Percentiles rank a stretch among this genome's conserved stretches.
Evolutionary conservation across 2,329 filamentous ascomycete species (phyloP).

Genomic region (Beauveria sp.): DNA sequence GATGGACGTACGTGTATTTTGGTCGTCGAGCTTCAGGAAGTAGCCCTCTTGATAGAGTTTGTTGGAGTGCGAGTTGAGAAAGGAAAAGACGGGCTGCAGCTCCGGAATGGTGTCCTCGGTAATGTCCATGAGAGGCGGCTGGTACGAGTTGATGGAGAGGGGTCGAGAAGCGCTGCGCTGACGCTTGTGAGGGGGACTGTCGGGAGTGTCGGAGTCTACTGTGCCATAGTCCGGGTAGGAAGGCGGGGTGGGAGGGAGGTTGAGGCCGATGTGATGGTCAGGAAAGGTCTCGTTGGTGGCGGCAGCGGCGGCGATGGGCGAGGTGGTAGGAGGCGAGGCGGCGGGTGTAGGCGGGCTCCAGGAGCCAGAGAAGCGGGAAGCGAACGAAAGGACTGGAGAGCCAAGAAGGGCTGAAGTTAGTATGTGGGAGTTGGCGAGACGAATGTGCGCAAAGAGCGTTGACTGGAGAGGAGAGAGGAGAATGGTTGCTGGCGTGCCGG

Average conservation of each 20-base stretch:
- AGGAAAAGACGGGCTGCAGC: slow-evolving; percentile 87
- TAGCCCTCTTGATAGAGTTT: slow-evolving; percentile 98
- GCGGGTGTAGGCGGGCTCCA: slow-evolving; percentile 36
- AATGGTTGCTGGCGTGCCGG: background rate
- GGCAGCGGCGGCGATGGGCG: slow-evolving; percentile 32
- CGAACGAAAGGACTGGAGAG: slow-evolving; percentile 72
- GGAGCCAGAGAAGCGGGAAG: slow-evolving; percentile 63
- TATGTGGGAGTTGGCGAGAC: background rate
- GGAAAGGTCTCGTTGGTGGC: slow-evolving; percentile 30
- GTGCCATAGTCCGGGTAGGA: slow-evolving; percentile 21
- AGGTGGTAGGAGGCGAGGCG: slow-evolving; percentile 32
- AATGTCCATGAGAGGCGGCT: slow-evolving; percentile 79
- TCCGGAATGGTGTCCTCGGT: slow-evolving; percentile 82
- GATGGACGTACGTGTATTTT: slow-evolving; percentile 72
- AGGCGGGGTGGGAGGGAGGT: slow-evolving; percentile 32
- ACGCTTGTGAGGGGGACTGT: slow-evolving; percentile 32
- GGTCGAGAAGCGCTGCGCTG: slow-evolving; percentile 57
- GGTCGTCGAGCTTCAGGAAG: slow-evolving; percentile 91
- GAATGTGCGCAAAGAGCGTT: background rate
- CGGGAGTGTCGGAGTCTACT: slow-evolving; percentile 32
- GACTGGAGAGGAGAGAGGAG: background rate
- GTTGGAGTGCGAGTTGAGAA: slow-evolving; percentile 89
- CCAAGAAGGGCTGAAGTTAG: background rate
- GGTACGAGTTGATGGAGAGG: slow-evolving; percentile 79
- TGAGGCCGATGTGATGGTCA: slow-evolving; percentile 29